Evolutionary conservation across 73 alveolate species (phyloP), one percentile per base, ranked within the genome.

Genomic region (Loxodes magnus): DNA sequence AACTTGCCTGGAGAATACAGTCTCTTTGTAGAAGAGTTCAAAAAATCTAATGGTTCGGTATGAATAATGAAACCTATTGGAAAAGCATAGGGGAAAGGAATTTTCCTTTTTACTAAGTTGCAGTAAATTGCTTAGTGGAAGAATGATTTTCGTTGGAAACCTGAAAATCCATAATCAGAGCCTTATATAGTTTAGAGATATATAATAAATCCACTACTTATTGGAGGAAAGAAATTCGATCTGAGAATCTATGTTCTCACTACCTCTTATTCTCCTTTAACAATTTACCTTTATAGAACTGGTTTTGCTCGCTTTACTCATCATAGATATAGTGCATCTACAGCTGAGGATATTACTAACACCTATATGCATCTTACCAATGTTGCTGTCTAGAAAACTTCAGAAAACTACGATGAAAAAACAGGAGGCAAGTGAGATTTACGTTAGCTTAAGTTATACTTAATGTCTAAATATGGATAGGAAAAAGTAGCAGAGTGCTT

Each of bases 161-260:
- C 95, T 54, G 98, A 92, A 51, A 85, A 91, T 69, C 94, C 97
- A 5, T 77, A 85, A 33, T 96, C 91, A 43, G 96, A 90, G 55
- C 84, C 96, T 21, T 85, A 82, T 55, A 80, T 90, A 14, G 90
- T 90, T 54, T 92, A 85, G 65, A 70, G 92, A 68, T 94, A 96
- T 69, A 88, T 94, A 17, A 83, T 84, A 34, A 92, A 92, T 53
- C 99, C 99, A 4, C 79, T 96, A 17, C 83, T 96, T 64, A 82
- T 96, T 35, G 99, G 99, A 10, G 99, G 99, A 10, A 96, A 96
- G 88, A 96, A 96, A 55, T 79, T 94, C 67, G 99, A 96, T 79
- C 72, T 96, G 97, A 92, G 99, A 68, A 82, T 96, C 21, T 96
- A 96, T 69, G 90, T 90, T 28, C 74, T 96, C 29, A 98, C 94